Evolutionary conservation across 805 yeast genomes (phyloP), one percentile per base, ranked within the genome.

Genomic region (Kregervanrija pseudodelftensis): DNA sequence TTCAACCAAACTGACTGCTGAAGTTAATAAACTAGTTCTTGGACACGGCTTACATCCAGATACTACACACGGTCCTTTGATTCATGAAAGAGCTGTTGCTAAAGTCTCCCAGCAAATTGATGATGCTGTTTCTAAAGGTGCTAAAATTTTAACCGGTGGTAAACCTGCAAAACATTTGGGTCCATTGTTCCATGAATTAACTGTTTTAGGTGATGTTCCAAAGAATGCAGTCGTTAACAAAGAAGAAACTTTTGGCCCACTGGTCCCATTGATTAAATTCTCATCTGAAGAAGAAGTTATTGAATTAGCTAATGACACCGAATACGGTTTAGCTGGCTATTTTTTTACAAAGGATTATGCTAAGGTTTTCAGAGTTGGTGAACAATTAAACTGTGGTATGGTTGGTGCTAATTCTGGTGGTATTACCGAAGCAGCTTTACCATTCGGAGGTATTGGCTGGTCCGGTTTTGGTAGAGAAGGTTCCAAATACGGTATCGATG

Each of bases 211-310:
- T n/a, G 74, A 77, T 48, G 84, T 79, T 39, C 76, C 79, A 40
- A 59, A 66, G 2, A 70, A 69, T 15, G 84, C 85, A 78, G 50
- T 60, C 36, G 76, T 85, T 32, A 69, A 74, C 52, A 52, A 61
- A n/a, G 89, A 84, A 53, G 95, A 85, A 61, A 84, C 90, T 2
- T 85, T 85, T 60, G 95, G 93, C 2, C 95, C 95, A 2, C 69
- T 85, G 13, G 85, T 85, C 14, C 85, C 88, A 1, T 63, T 86
- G 42, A 74, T 82, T 58, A 76, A 74, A 56, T 85, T 85, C 58
- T 59, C 63, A 36, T 61, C 79, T n/a, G 84, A 77, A 40, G 82
- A 79, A 38, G 85, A 82, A 58, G 90, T 77, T 4, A 41, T 85
- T 8, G 61, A 57, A 42, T 56, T 69, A 45, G 90, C 93, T 17